These are phyloP conservation scores for Alternaria incomplexa DNA, from an alignment of 2,329 filamentous ascomycete species.

Conservation along the genomic window DNA sequence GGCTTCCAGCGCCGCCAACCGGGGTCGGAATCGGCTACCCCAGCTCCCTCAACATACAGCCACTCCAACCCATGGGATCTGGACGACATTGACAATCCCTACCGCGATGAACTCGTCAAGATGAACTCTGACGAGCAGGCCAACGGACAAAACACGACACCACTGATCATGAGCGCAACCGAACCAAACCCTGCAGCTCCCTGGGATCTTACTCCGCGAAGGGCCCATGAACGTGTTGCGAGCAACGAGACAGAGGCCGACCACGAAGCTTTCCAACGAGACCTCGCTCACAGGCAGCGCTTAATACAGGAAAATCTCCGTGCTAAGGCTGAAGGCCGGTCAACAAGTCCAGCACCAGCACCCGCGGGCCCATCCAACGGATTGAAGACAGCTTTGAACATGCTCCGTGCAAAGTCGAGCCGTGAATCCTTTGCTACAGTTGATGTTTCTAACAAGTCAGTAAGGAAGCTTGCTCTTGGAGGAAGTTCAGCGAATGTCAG, in stretches of 20 bases:
- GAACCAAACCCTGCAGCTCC: constrained; percentile 21
- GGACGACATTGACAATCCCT: constrained; percentile 55
- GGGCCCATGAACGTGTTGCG: constrained; percentile 55
- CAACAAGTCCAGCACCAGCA: constrained; percentile 47
- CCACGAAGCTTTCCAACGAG: constrained; percentile 73
- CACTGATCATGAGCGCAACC: constrained; percentile 16
- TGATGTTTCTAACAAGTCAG: constrained; percentile 60
- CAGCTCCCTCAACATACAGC: constrained; percentile 56
- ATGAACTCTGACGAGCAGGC: constrained; percentile 45
- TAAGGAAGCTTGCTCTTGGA: constrained; percentile 67
- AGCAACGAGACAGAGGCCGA: constrained; percentile 62
- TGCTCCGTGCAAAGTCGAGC: constrained; percentile 71
- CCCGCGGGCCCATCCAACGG: constrained; percentile 42
- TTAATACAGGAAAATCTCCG: constrained; percentile 76
- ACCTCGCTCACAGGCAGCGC: constrained; percentile 72
- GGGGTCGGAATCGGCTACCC: constrained; percentile 46
- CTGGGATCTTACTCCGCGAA: constrained; percentile 59
- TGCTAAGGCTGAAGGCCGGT: constrained; percentile 64
- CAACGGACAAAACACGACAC: constrained; percentile 28
- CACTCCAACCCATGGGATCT: constrained; percentile 63
- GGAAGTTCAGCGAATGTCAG: constrained; percentile 46
- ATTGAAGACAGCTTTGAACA: constrained; percentile 65
- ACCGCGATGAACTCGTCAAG: constrained; percentile 45
- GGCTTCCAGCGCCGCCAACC: constrained; percentile 35
- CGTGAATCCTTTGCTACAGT: constrained; percentile 66